Evolutionary conservation across 805 yeast species (phyloP), one percentile per base, ranked within the genome.

Genomic region (Lachancea sp.): DNA sequence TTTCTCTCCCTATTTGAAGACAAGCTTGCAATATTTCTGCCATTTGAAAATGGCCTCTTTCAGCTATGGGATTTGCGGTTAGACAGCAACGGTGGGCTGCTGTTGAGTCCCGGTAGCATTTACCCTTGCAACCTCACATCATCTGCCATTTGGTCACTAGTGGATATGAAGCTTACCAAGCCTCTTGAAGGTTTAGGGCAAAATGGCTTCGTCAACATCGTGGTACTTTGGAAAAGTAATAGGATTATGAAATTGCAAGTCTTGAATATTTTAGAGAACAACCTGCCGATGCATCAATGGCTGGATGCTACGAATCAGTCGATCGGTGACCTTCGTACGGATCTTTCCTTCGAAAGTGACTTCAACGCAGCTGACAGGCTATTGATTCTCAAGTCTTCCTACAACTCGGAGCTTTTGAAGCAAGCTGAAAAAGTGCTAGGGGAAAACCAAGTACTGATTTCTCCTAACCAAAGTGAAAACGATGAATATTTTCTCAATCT

Each of bases 401-500:
- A 84, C 2, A 79, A 85, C 0, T 53, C 79, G 18, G 67, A 74
- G 12, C 70, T 80, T 3, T 75, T 76, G 49, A 69, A 73, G 44
- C 59, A 61, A 22, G 81, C 78, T 46, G 69, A 70, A 52, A 50
- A 58, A 8, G 53, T 60, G 6, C 55, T 58, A 5, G 46, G 57
- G 8, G 55, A 55, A 16, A 50, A 57, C 17, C 56, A 57, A 13
- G 51, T 56, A 18, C 52, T 59, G 6, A 34, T 49, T n/a, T 25
- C 52, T 5, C 49, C 50, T 3, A 53, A 57, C 20, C 58, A 58
- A 19, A 57, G 67, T 19, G 47, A 63, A 5, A 67, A 68, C 33
- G 62, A 66, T 39, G 72, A 72, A 26, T 81, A 81, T 53, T 81
- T 95, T 85, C 68, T 75, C 29, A 78, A 82, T 48, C 74, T 90